Evolutionary conservation across 352 stramenopile species (phyloP).

Genomic region (Thalassiosira pacifica): DNA sequence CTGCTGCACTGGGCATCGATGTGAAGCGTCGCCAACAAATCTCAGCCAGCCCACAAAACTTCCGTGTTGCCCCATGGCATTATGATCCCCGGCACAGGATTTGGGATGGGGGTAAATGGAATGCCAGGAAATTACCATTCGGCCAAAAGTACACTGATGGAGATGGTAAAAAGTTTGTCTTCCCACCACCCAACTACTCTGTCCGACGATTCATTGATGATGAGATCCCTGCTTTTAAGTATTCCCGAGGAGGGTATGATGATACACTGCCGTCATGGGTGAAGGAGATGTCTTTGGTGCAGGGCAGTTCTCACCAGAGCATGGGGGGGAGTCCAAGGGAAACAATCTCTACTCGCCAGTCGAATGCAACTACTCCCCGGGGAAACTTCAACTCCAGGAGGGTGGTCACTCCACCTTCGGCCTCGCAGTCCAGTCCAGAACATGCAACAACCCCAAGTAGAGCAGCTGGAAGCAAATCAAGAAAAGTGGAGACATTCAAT

Average conservation of each 20-base stretch:
- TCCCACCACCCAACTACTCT: constrained; percentile 4
- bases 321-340: no score
- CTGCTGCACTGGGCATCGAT: neutral
- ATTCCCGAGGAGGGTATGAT: neutral
- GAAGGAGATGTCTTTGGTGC: neutral
- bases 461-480: neutral
- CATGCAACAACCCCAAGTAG: neutral
- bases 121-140: neutral
- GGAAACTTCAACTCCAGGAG: no score
- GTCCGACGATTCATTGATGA: neutral
- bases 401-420: no score
- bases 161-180: neutral
- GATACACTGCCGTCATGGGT: neutral
- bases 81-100: neutral
- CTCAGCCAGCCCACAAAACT: neutral
- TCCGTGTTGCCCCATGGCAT: constrained; percentile 17
- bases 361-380: no score
- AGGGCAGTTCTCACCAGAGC: no score
- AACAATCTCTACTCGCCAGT: no score
- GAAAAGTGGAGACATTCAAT: neutral
- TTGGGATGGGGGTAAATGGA: neutral
- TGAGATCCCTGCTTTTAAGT: neutral
- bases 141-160: neutral
- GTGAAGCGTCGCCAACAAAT: neutral
- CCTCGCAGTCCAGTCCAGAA: no score